phyloP scores from a whole-genome alignment of 2,329 filamentous ascomycete species.

The Verticillium dahliae region DNA sequence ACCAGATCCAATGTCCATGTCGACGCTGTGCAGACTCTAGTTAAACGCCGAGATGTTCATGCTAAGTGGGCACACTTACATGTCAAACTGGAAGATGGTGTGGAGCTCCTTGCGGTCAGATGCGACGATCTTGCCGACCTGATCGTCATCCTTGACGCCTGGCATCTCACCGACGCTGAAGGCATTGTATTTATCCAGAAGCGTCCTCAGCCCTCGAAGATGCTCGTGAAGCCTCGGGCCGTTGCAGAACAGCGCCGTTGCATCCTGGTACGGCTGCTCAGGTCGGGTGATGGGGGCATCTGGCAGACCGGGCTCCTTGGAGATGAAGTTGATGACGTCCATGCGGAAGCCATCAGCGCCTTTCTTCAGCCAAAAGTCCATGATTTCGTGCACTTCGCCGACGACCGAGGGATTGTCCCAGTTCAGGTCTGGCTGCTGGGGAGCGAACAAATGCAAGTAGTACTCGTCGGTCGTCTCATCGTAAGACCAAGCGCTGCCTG shows the following conservation, averaged over 20 bases:
- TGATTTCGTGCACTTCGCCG: constrained; percentile 60
- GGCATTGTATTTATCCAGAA: constrained; percentile 50
- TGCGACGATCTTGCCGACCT: constrained; percentile 50
- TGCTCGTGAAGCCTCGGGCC: constrained; percentile 59
- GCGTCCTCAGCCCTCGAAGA: constrained; percentile 49
- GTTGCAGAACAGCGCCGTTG: constrained; percentile 51
- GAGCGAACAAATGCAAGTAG: constrained; percentile 64
- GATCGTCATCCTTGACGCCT: constrained; percentile 42
- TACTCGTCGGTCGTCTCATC: constrained; percentile 60
- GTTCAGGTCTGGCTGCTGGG: constrained; percentile 70
- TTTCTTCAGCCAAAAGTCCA: constrained; percentile 68
- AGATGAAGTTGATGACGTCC: constrained; percentile 63
- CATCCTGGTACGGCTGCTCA: constrained; percentile 39
- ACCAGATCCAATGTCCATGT: constrained; percentile 44
- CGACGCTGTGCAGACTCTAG: constrained; percentile 58
- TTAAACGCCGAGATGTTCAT: constrained; percentile 17
- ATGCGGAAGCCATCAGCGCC: constrained; percentile 65
- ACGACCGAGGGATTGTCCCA: constrained; percentile 63
- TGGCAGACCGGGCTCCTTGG: constrained; percentile 48
- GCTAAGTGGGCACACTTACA: constrained; percentile 18
- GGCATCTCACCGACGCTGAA: constrained; percentile 61
- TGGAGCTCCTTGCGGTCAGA: constrained; percentile 51
- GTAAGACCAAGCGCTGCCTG: constrained; percentile 52
- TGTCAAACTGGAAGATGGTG: constrained; percentile 64
- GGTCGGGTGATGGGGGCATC: constrained; percentile 42